These are phyloP conservation scores for Chlamydomonas sp. DNA, from an alignment of 139 green algal genomes.

Conservation along the genomic window DNA sequence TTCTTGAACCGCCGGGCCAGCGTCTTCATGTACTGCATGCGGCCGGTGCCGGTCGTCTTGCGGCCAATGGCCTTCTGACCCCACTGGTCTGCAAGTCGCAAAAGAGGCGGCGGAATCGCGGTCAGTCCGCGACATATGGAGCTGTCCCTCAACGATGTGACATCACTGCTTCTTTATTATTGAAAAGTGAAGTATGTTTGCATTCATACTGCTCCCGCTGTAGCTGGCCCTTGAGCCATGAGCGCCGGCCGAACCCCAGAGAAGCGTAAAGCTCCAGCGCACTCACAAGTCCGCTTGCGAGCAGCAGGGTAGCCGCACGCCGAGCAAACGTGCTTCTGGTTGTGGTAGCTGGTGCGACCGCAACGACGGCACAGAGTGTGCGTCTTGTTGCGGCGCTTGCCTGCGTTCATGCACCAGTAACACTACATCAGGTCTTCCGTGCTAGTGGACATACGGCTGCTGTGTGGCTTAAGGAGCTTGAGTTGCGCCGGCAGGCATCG, in stretches of 20 bases:
- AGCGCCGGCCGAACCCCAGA: background rate
- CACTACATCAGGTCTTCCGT: too few relatives aligned
- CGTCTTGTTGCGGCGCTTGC: slow-evolving; percentile 95
- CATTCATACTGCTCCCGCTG: too few relatives aligned
- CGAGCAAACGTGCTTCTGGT: slow-evolving; percentile 91
- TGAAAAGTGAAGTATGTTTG: too few relatives aligned
- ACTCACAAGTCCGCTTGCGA: slow-evolving; percentile 94
- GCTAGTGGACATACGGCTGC: too few relatives aligned
- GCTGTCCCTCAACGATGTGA: too few relatives aligned
- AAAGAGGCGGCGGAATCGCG: background rate
- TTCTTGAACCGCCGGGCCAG: slow-evolving; percentile 95
- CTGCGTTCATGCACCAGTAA: slow-evolving; percentile 47
- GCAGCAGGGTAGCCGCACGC: slow-evolving; percentile 95
- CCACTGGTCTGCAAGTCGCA: slow-evolving; percentile 91
- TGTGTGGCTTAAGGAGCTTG: background rate
- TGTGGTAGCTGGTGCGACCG: slow-evolving; percentile 87
- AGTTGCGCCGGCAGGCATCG: background rate
- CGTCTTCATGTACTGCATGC: slow-evolving; percentile 95
- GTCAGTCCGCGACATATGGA: too few relatives aligned
- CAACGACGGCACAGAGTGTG: slow-evolving; percentile 95
- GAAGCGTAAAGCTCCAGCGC: background rate
- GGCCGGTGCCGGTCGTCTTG: slow-evolving; percentile 98
- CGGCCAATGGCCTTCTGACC: slow-evolving; percentile 95
- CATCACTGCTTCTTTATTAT: too few relatives aligned
- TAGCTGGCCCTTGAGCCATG: background rate